A percentile compares a stretch with the other conserved stretches of the same genome.
These are phyloP conservation scores for Candolleomyces aberdarensis DNA, from an alignment of 768 basidiomycete genomes.

Conservation along the genomic window DNA sequence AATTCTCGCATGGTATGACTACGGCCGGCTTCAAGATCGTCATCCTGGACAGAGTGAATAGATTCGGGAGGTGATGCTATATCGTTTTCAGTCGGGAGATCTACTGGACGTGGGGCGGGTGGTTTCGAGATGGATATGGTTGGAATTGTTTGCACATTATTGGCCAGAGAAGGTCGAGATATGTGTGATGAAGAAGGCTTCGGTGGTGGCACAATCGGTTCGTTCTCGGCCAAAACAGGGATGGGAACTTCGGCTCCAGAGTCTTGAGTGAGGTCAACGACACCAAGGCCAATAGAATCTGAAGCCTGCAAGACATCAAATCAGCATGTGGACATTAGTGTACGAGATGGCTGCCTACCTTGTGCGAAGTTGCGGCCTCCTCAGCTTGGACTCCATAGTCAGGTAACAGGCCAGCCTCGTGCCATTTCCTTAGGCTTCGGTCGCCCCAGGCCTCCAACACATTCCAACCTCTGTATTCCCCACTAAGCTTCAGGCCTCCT, in stretches of 20 bases:
- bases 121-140: slow-evolving; percentile 65
- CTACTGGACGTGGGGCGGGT: slow-evolving; percentile 67
- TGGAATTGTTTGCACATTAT: slow-evolving; percentile 32
- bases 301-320: slow-evolving; percentile 26
- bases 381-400: slow-evolving; percentile 38
- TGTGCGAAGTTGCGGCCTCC: slow-evolving; percentile 51
- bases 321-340: slow-evolving; percentile 13
- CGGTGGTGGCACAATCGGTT: slow-evolving; percentile 30
- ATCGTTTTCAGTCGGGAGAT: slow-evolving; percentile 62
- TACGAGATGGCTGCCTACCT: slow-evolving; percentile 18
- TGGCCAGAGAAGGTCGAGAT: slow-evolving; percentile 17
- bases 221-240: slow-evolving; percentile 50
- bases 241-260: slow-evolving; percentile 59
- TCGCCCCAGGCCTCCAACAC: slow-evolving; percentile 94
- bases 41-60: slow-evolving; percentile 36
- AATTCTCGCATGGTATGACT: slow-evolving; percentile 30
- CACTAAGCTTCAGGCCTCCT: slow-evolving; percentile 70
- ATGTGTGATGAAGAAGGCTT: slow-evolving; percentile 18
- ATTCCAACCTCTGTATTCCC: slow-evolving; percentile 90
- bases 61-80: slow-evolving; percentile 49
- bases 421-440: slow-evolving; percentile 83
- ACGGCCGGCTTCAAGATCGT: slow-evolving; percentile 50
- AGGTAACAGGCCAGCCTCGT: slow-evolving; percentile 68
- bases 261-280: slow-evolving; percentile 34
- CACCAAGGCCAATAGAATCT: slow-evolving; percentile 44